These are phyloP conservation scores for Zoysia japonica DNA, from an alignment of 176 grass and related monocot species.

Conservation along the genomic window DNA sequence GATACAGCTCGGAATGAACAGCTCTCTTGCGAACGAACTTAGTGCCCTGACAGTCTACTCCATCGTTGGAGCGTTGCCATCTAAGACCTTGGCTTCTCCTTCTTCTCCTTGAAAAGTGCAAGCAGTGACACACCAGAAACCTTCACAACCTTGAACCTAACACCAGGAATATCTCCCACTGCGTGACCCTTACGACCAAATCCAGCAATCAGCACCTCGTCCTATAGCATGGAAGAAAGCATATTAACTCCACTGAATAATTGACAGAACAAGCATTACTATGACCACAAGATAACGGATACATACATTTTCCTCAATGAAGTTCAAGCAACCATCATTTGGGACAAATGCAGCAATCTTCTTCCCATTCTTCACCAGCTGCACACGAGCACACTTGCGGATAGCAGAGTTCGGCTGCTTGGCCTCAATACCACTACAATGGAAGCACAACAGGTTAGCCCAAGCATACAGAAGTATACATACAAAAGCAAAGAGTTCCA, in stretches of 20 bases:
- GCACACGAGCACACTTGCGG: too few relatives aligned
- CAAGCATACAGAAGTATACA: not conserved
- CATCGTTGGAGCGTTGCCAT: slow-evolving; percentile 29
- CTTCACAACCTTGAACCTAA: slow-evolving; percentile 76
- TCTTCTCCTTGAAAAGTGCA: slow-evolving; percentile 29
- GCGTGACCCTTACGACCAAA: slow-evolving; percentile 37
- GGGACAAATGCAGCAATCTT: too few relatives aligned
- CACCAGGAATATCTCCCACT: slow-evolving; percentile 53
- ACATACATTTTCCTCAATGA: slow-evolving; percentile 50
- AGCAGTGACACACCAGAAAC: slow-evolving; percentile 61
- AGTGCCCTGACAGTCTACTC: slow-evolving; percentile 23
- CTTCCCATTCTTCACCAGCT: too few relatives aligned
- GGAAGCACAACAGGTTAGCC: not conserved
- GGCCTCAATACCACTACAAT: slow-evolving; percentile 27
- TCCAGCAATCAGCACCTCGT: slow-evolving; percentile 62
- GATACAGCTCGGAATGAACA: slow-evolving; percentile 26
- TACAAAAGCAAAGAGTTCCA: not conserved
- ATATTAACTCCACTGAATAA: not conserved
- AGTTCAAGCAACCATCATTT: too few relatives aligned
- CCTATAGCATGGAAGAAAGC: slow-evolving; percentile 39
- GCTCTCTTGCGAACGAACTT: slow-evolving; percentile 18
- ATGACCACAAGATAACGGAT: not conserved
- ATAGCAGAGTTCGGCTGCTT: too few relatives aligned
- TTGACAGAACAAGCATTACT: not conserved
- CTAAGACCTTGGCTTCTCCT: slow-evolving; percentile 44